Base-by-base conservation (phyloP, 257 asterid species). In the Echium plantagineum region DNA sequence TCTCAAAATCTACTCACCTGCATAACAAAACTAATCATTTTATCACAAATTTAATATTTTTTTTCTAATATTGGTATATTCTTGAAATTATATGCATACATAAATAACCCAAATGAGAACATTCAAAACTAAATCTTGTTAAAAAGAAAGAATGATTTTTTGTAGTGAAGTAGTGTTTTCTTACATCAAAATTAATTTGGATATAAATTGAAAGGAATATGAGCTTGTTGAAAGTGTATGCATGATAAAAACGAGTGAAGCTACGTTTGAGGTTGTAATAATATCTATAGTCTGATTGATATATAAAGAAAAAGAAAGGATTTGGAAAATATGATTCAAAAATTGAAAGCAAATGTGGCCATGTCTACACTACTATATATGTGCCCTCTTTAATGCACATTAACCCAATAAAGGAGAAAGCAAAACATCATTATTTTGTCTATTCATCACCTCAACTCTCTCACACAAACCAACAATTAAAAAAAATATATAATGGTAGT, bases 281-380 rank as follows among this genome's bases (percentile, higher is more conserved):
- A 28, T n/a, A n/a, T n/a, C n/a, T n/a, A n/a, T 4, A 3, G 4
- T 28, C 7, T 28, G 3, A 2, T 28, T 28, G 3, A 28, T 28
- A 6, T 28, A 28, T 28, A 28, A 28, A 28, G 32, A 28, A 3
- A 28, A 28, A 28, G 32, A 28, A 6, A 28, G 32, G 16, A 13
- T 42, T 10, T 21, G 31, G 3, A 24, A 24, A 53, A 53, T 0
- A 56, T 63, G 67, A 59, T 63, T 70, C 84, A 81, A 79, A 72
- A 75, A 83, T 75, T 80, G 83, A 81, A 78, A 69, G 73, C 66
- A 32, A 66, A 69, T 72, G 79, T 70, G 80, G 76, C 31, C 24
- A 52, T 20, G 18, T 35, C 70, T 71, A 16, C 70, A 18, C 21
- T 52, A 20, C 6, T 20, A 35, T n/a, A n/a, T n/a, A n/a, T 66